Evolutionary conservation across 345 rosid species (phyloP).

Genomic region (Dipteronia dyeriana): DNA sequence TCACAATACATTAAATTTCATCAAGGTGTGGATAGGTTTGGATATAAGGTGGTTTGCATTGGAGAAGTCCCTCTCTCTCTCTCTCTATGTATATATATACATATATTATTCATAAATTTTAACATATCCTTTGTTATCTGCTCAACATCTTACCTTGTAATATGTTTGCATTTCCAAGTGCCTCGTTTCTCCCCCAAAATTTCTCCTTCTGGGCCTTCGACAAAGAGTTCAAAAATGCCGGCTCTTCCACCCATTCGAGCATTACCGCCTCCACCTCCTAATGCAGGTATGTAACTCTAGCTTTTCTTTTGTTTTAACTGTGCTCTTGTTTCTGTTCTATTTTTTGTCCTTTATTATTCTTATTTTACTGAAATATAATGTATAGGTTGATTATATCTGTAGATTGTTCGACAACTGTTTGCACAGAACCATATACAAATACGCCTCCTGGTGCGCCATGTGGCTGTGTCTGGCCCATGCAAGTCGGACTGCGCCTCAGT

Average conservation of each 20-base stretch:
- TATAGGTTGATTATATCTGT: slow-evolving; percentile 27
- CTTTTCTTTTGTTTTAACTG: slow-evolving; percentile 10
- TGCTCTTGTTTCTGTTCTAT: slow-evolving; percentile 12
- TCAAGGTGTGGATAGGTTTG: no score
- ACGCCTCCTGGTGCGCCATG: slow-evolving; percentile 96
- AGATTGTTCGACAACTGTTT: slow-evolving; percentile 79
- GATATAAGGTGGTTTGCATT: no score
- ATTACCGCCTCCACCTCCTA: slow-evolving; percentile 96
- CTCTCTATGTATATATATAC: background rate
- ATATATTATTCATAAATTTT: background rate
- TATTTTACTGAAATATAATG: slow-evolving; percentile 18
- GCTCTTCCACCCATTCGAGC: slow-evolving; percentile 59
- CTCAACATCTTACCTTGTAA: slow-evolving; percentile 33
- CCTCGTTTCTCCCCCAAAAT: slow-evolving; percentile 40
- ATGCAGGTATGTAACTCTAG: slow-evolving; percentile 56
- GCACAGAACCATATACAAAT: slow-evolving; percentile 83
- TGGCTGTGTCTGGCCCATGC: slow-evolving; percentile 93
- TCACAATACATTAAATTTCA: no score
- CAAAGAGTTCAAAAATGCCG: slow-evolving; percentile 60
- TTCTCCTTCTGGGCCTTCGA: slow-evolving; percentile 45
- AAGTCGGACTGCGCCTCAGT: slow-evolving; percentile 74
- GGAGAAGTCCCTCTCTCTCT: no score
- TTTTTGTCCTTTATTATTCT: slow-evolving; percentile 14
- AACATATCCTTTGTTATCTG: slow-evolving; percentile 3
- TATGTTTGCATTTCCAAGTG: slow-evolving; percentile 45